Evolutionary conservation across 768 basidiomycete genomes (phyloP).

Genomic region (Lentinus brumalis): DNA sequence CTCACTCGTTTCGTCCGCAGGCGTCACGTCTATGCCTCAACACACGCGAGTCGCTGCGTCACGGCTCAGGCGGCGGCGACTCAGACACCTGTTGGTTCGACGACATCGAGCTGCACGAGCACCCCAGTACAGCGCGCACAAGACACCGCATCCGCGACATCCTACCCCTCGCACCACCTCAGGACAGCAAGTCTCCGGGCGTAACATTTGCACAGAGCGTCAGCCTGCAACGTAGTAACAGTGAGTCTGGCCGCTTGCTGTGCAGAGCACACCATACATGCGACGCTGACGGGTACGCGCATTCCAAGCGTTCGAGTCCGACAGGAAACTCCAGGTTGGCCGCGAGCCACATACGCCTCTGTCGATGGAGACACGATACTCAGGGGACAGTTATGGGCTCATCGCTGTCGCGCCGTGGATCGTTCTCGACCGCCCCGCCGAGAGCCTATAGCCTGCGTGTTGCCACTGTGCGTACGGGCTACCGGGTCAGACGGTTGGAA

Average conservation of each 20-base stretch:
- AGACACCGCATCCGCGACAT: too few species aligned
- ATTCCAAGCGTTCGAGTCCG: neutral
- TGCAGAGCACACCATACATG: neutral
- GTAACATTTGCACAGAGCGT: neutral
- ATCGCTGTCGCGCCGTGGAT: neutral
- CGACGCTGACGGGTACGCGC: neutral
- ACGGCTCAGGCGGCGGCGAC: neutral
- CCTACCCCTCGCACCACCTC: neutral
- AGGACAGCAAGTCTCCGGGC: neutral
- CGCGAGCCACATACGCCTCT: neutral
- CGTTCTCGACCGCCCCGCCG: neutral
- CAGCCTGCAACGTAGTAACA: neutral
- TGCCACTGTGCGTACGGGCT: too few species aligned
- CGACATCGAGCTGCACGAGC: slow-evolving; percentile 6
- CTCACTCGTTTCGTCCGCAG: neutral
- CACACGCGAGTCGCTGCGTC: slow-evolving; percentile 5
- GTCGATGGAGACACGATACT: neutral
- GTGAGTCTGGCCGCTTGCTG: neutral
- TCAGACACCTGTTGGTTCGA: neutral
- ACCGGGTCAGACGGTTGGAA: too few species aligned
- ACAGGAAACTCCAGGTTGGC: neutral
- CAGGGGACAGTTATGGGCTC: neutral
- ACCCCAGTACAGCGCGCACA: too few species aligned
- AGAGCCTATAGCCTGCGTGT: neutral
- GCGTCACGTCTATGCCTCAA: slow-evolving; percentile 11